These are phyloP conservation scores for Arabidopsis thaliana DNA, from an alignment of 345 rosid species.

Conservation along the genomic window TAIR10.1 NC_003076.8:2792501-2793000, in stretches of 20 bases:
- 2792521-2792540: slow-evolving; percentile 96
- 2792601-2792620: slow-evolving; percentile 96
- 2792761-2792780: slow-evolving; percentile 52
- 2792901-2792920: slow-evolving; percentile 12
- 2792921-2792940: slow-evolving; percentile 15
- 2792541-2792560: slow-evolving; percentile 97
- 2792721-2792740: slow-evolving; percentile 19
- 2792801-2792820: slow-evolving; percentile 90
- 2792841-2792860: slow-evolving; percentile 96
- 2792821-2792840: slow-evolving; percentile 84
- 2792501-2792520: slow-evolving; percentile 98
- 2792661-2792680: slow-evolving; percentile 91
- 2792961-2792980: slow-evolving; percentile 80
- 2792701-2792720: slow-evolving; percentile 66
- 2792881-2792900: slow-evolving; percentile 21
- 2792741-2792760: slow-evolving; percentile 40
- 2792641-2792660: slow-evolving; percentile 88
- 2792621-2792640: slow-evolving; percentile 93
- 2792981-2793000: slow-evolving; percentile 77
- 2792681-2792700: slow-evolving; percentile 96
- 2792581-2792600: slow-evolving; percentile 98
- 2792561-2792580: slow-evolving; percentile 94
- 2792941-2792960: slow-evolving; percentile 65
- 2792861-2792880: slow-evolving; percentile 63
- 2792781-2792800: slow-evolving; percentile 91